Percentiles rank a stretch among this genome's conserved stretches.
These are phyloP conservation scores for Sicyos baderoa DNA, from an alignment of 306 rosid genomes.

Conservation along the genomic window DNA sequence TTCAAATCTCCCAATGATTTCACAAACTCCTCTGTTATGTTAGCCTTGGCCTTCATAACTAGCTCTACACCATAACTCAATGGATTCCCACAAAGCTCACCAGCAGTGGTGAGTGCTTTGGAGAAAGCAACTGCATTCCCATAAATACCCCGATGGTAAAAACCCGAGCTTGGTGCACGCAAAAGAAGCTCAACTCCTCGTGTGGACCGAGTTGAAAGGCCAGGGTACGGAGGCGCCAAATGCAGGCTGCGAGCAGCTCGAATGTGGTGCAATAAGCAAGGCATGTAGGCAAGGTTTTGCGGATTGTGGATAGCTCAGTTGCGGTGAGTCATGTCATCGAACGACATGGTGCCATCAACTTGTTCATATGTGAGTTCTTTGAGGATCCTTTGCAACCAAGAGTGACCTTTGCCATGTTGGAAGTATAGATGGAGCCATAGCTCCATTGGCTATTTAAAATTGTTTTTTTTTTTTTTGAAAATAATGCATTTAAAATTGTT, in stretches of 20 bases:
- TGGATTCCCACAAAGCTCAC: constrained; percentile 32
- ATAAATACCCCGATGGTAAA: constrained; percentile 46
- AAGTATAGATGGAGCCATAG: constrained; percentile 14
- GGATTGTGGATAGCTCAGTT: constrained; percentile 8
- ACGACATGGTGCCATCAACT: not conserved
- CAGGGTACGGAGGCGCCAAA: constrained; percentile 24
- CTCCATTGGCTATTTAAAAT: constrained; percentile 24
- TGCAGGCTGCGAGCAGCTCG: constrained; percentile 16
- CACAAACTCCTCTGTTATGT: too few relatives aligned
- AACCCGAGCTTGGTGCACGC: constrained; percentile 26
- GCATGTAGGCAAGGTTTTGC: constrained; percentile 3
- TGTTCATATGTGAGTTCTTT: constrained; percentile 15
- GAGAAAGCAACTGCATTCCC: constrained; percentile 49
- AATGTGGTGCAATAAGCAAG: not conserved
- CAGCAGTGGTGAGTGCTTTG: constrained; percentile 33
- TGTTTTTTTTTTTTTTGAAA: too few relatives aligned
- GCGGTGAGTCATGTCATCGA: not conserved
- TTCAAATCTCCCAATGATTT: not conserved
- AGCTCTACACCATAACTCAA: constrained; percentile 44
- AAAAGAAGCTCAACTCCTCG: constrained; percentile 14
- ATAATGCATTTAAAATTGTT: too few relatives aligned
- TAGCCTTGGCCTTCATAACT: constrained; percentile 38
- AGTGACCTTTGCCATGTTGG: constrained; percentile 24
- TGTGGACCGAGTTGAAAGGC: constrained; percentile 17
- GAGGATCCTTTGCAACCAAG: constrained; percentile 16